Conservation (phyloP, 2,329 filamentous ascomycete genomes). For the Hymenoscyphus albidus region DNA sequence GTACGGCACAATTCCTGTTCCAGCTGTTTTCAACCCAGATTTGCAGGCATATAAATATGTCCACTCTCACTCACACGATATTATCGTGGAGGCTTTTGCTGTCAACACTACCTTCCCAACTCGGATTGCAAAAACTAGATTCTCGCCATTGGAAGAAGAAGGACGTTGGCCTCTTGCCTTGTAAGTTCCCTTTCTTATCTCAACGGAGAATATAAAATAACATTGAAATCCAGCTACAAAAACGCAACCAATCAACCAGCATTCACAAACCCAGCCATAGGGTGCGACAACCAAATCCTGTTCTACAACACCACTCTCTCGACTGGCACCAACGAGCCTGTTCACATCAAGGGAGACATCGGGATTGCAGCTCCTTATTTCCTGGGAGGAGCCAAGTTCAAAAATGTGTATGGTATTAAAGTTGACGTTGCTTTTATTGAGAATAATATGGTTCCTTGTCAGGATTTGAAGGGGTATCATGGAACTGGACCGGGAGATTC, state of each 20-base stretch:
- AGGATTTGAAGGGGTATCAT: constrained; percentile 23
- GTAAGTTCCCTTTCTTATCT: constrained; percentile 1
- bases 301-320: constrained; percentile 46
- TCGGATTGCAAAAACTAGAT: constrained; percentile 9
- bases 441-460: constrained; percentile 36
- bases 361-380: constrained; percentile 33
- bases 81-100: constrained; percentile 1
- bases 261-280: constrained; percentile 38
- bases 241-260: constrained; percentile 54
- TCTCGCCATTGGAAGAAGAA: not conserved
- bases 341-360: constrained; percentile 36
- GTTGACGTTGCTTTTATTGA: constrained; percentile 40
- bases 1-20: constrained; percentile 7
- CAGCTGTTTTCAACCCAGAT: constrained; percentile 7
- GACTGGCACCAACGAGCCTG: constrained; percentile 32
- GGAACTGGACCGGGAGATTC: constrained; percentile 5
- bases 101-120: not conserved
- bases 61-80: not conserved
- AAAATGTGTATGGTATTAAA: constrained; percentile 35
- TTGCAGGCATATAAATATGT: constrained; percentile 7
- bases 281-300: constrained; percentile 44
- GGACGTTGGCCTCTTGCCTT: constrained; percentile 12
- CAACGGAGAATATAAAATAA: not conserved
- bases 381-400: constrained; percentile 31
- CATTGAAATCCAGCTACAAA: constrained; percentile 23